A percentile compares a stretch with the other conserved stretches of the same genome.
Evolutionary conservation across 2,329 filamentous ascomycete genomes (phyloP).

Genomic region (Ceratocystis eucalypticola): DNA sequence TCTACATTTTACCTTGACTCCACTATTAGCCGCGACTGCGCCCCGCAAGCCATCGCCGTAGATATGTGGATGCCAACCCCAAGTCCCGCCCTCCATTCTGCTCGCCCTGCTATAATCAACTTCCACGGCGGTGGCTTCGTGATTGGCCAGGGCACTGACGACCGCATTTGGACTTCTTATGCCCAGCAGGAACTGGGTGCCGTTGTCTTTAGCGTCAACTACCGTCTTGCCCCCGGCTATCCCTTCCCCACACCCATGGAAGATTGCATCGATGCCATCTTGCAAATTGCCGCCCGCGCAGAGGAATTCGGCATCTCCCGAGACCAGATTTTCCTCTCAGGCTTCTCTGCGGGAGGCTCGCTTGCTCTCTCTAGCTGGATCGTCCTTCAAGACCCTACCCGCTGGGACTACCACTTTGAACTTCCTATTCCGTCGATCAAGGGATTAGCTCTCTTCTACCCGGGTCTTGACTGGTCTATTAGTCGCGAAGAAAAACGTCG

Average conservation of each 20-base stretch:
- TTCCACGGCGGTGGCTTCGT: constrained; percentile 57
- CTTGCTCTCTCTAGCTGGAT: constrained; percentile 38
- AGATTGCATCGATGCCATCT: constrained; percentile 49
- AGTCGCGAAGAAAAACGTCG: constrained; percentile 42
- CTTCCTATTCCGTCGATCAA: constrained; percentile 33
- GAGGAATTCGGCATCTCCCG: constrained; percentile 45
- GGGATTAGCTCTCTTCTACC: constrained; percentile 48
- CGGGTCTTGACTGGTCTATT: constrained; percentile 47
- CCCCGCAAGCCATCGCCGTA: constrained; percentile 31
- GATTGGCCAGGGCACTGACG: constrained; percentile 48
- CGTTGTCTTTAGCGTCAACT: constrained; percentile 51
- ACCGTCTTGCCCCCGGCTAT: constrained; percentile 51
- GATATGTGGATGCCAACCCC: constrained; percentile 33
- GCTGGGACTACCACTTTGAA: constrained; percentile 28
- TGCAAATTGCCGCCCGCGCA: constrained; percentile 46
- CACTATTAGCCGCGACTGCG: constrained; percentile 28
- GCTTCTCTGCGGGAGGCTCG: constrained; percentile 51
- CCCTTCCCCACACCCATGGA: constrained; percentile 53
- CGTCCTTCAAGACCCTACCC: constrained; percentile 32
- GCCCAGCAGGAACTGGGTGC: constrained; percentile 40
- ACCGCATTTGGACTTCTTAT: constrained; percentile 45
- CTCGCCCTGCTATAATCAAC: constrained; percentile 43
- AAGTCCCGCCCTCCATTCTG: not conserved
- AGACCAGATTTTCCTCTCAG: constrained; percentile 42
- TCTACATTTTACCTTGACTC: constrained; percentile 30